Evolutionary conservation across 2,329 filamentous ascomycete genomes (phyloP).

Genomic region (Pseudocercospora ulei): DNA sequence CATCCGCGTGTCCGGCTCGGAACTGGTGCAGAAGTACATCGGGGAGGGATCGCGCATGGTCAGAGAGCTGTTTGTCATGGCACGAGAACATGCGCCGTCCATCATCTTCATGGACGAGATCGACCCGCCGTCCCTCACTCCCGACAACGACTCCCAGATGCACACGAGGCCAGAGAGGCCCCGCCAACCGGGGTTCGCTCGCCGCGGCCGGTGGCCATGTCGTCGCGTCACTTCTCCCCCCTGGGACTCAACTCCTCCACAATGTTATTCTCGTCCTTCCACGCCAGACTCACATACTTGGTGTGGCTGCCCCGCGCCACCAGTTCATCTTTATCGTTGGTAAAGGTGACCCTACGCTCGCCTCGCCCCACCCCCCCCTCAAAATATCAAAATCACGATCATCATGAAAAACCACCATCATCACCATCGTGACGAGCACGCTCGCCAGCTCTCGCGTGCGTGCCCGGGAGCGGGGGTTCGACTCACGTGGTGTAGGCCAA

Average conservation of each 20-base stretch:
- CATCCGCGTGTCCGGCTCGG: conserved; percentile 90
- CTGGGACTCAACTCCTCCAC: conserved; percentile 47
- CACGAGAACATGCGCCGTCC: conserved; percentile 88
- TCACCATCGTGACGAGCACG: too few species aligned
- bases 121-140: too few species aligned
- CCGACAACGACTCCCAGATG: too few species aligned
- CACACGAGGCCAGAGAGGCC: too few species aligned
- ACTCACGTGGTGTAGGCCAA: conserved; percentile 6
- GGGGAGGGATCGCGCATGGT: conserved; percentile 98
- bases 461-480: too few species aligned
- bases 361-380: conserved; percentile 50
- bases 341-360: conserved; percentile 55
- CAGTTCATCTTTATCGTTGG: conserved; percentile 49
- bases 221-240: neutral
- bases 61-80: conserved; percentile 98
- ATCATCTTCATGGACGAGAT: conserved; percentile 99
- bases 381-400: conserved; percentile 5
- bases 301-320: conserved; percentile 59
- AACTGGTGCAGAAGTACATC: conserved; percentile 98
- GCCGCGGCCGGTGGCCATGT: too few species aligned
- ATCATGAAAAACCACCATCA: neutral
- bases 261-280: conserved; percentile 55
- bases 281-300: conserved; percentile 49
- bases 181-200: too few species aligned
- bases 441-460: too few species aligned